phyloP scores from a whole-genome alignment of 768 basidiomycete genomes.

The Leccinum subgranulosum region DNA sequence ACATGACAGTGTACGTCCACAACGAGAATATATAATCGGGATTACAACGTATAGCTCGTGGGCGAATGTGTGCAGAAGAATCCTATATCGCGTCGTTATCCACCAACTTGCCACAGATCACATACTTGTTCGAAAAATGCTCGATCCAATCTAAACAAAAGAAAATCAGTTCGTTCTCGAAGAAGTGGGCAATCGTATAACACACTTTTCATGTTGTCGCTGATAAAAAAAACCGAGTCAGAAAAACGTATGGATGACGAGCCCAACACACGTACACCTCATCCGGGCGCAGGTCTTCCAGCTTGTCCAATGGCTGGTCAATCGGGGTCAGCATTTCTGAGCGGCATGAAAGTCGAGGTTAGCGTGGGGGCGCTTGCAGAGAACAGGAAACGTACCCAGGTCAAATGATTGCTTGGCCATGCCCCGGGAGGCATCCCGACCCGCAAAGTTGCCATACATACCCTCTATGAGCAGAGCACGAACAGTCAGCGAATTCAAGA shows the following conservation, averaged over 20 bases:
- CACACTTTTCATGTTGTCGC: conserved; percentile 88
- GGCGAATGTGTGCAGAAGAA: background rate
- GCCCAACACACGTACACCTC: conserved; percentile 65
- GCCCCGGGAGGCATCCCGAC: conserved; percentile 90
- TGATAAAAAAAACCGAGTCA: conserved; percentile 27
- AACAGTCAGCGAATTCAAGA: background rate
- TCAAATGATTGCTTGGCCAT: conserved; percentile 99
- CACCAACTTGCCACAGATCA: conserved; percentile 83
- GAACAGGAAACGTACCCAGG: conserved; percentile 48
- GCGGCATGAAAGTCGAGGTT: background rate
- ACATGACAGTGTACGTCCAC: conserved; percentile 2
- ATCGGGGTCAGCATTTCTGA: conserved; percentile 88
- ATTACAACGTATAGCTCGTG: background rate
- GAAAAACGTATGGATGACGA: background rate
- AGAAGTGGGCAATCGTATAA: background rate
- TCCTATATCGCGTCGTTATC: conserved; percentile 59
- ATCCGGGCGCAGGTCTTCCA: conserved; percentile 71
- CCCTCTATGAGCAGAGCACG: conserved; percentile 54
- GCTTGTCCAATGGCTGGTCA: conserved; percentile 81
- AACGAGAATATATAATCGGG: background rate
- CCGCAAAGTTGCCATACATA: conserved; percentile 97
- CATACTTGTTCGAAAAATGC: conserved; percentile 91
- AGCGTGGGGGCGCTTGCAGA: too few relatives aligned
- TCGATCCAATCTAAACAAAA: conserved; percentile 78
- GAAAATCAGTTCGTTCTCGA: background rate